phyloP scores from a whole-genome alignment of 2,329 filamentous ascomycete species.

The Sphaerostilbella broomeana region DNA sequence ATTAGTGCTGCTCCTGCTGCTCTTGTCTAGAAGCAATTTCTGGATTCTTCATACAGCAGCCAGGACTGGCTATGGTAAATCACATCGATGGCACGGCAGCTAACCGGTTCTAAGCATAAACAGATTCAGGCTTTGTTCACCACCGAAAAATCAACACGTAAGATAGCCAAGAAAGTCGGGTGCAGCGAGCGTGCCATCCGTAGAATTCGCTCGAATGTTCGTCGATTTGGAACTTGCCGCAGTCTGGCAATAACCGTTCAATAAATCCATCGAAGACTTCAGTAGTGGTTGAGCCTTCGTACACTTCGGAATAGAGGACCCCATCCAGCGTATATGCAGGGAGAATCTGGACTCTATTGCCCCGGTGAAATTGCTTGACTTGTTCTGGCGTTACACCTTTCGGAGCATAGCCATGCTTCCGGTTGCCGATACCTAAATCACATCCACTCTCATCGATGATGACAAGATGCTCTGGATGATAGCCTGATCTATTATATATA shows the following conservation, averaged over 20 bases:
- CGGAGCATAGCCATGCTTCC: background rate
- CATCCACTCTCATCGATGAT: background rate
- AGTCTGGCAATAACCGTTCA: background rate
- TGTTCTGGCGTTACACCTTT: background rate
- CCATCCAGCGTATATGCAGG: background rate
- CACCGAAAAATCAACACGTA: conserved; percentile 1
- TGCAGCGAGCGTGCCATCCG: background rate
- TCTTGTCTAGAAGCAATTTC: background rate
- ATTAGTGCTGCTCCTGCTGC: no score
- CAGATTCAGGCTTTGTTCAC: background rate
- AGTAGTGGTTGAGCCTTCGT: background rate
- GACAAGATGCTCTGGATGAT: background rate
- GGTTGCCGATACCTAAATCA: background rate
- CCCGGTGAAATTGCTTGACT: background rate
- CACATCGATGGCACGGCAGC: background rate
- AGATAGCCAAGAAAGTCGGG: conserved; percentile 1
- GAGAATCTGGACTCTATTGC: background rate
- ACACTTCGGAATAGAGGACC: background rate
- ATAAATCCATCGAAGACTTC: background rate
- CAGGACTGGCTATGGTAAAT: conserved; percentile 1
- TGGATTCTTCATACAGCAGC: conserved; percentile 2
- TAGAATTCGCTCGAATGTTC: conserved; percentile 1
- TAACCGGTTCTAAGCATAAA: conserved; percentile 1
- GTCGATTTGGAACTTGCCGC: conserved; percentile 1
- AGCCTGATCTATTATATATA: background rate